Conservation (phyloP, 345 rosid genomes). For the Crucihimalaya himalaica region DNA sequence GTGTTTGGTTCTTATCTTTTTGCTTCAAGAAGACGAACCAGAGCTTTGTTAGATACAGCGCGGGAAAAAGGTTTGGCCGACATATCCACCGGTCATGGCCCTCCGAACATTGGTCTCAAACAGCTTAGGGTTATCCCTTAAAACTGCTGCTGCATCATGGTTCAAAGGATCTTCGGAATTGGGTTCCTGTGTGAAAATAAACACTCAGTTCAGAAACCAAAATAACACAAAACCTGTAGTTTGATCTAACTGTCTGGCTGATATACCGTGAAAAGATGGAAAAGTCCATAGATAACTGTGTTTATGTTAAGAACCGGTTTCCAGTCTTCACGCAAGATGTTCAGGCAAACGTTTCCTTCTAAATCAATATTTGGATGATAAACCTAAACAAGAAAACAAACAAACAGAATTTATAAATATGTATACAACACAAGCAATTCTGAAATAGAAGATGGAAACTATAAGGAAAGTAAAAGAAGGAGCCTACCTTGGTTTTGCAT, state of each 20-base stretch:
- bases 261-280: slow-evolving; percentile 89
- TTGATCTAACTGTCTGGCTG: background rate
- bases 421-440: background rate
- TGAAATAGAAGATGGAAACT: background rate
- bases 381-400: slow-evolving; percentile 50
- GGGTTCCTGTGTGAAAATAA: slow-evolving; percentile 61
- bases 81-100: slow-evolving; percentile 82
- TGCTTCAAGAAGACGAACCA: slow-evolving; percentile 31
- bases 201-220: background rate
- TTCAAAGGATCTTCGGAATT: slow-evolving; percentile 94
- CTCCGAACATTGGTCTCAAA: slow-evolving; percentile 72
- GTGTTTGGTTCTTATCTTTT: slow-evolving; percentile 22
- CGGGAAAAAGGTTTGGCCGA: slow-evolving; percentile 72
- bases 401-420: background rate
- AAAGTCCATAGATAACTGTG: slow-evolving; percentile 84
- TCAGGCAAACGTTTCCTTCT: slow-evolving; percentile 97
- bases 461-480: background rate
- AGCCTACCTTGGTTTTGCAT: slow-evolving; percentile 90
- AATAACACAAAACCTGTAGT: slow-evolving; percentile 2
- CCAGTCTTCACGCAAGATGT: slow-evolving; percentile 96
- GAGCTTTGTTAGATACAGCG: slow-evolving; percentile 57
- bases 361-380: slow-evolving; percentile 97
- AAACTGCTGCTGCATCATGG: slow-evolving; percentile 84
- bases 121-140: slow-evolving; percentile 79
- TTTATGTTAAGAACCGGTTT: slow-evolving; percentile 96